phyloP scores from a whole-genome alignment of 345 rosid genomes.

The Durio zibethinus region DNA sequence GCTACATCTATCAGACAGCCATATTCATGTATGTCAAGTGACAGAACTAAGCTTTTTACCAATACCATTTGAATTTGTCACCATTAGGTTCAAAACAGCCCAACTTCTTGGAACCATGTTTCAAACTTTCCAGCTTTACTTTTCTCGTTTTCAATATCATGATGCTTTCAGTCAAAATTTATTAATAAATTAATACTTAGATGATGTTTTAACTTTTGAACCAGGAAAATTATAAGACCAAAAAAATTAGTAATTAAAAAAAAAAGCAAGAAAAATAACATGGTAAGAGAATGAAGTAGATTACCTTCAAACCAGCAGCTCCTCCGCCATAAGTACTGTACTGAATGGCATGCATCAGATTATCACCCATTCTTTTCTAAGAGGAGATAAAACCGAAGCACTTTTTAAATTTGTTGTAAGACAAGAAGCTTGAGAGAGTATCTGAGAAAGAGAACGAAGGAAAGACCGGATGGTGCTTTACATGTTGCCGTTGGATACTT shows the following conservation, averaged over 20 bases:
- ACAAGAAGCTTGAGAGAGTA: no score
- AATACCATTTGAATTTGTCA: no score
- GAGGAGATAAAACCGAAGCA: not conserved
- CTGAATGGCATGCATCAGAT: constrained; percentile 40
- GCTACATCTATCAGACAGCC: no score
- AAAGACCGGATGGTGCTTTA: not conserved
- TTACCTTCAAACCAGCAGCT: constrained; percentile 45
- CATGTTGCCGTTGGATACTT: not conserved
- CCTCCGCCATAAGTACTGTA: constrained; percentile 49
- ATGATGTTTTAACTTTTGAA: not conserved
- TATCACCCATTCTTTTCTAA: constrained; percentile 32
- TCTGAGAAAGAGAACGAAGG: no score
- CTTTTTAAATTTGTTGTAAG: not conserved
- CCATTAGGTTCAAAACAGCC: no score
- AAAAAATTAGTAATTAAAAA: not conserved
- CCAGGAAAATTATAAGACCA: not conserved
- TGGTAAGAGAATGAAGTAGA: not conserved
- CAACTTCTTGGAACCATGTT: no score
- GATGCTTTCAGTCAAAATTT: no score
- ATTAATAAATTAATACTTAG: no score
- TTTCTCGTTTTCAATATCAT: no score
- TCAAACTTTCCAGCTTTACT: no score
- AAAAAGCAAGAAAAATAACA: not conserved
- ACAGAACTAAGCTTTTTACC: no score
- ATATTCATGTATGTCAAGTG: no score